A percentile compares a stretch with the other conserved stretches of the same genome.
Conservation (phyloP, 768 basidiomycete genomes). For the Phanerochaete carnosa region DNA sequence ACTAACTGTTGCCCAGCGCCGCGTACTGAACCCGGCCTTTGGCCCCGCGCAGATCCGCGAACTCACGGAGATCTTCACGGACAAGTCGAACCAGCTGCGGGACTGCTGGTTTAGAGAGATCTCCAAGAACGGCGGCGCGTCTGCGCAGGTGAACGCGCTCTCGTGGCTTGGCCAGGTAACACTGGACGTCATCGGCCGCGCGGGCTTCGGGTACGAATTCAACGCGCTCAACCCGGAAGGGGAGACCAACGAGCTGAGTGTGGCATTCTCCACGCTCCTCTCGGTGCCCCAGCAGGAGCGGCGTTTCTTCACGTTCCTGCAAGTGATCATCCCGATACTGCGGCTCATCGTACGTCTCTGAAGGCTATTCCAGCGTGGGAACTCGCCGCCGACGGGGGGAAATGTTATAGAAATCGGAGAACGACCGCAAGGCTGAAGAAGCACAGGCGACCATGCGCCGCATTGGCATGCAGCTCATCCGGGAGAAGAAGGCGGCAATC, state of each 20-base stretch:
- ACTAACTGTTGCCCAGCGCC: neutral
- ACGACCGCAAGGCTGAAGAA: neutral
- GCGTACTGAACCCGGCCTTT: constrained; percentile 25
- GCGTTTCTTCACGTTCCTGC: constrained; percentile 5
- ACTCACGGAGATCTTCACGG: constrained; percentile 16
- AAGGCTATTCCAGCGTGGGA: neutral
- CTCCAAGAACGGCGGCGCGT: neutral
- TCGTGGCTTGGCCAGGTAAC: constrained; percentile 60
- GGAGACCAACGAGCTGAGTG: constrained; percentile 20
- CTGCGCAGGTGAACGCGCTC: constrained; percentile 44
- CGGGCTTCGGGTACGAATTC: constrained; percentile 54
- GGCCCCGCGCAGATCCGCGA: constrained; percentile 24
- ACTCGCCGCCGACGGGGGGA: neutral
- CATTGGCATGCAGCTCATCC: constrained; percentile 18
- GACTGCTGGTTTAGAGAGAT: constrained; percentile 7
- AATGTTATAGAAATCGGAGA: neutral
- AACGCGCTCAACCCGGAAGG: constrained; percentile 33
- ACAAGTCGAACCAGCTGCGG: constrained; percentile 21
- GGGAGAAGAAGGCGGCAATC: constrained; percentile 23
- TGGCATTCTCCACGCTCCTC: constrained; percentile 22
- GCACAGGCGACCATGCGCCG: constrained; percentile 13
- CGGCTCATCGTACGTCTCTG: constrained; percentile 8
- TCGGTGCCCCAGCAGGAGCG: neutral
- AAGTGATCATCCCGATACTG: neutral
- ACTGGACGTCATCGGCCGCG: no score